Evolutionary conservation across 1,284 basidiomycete genomes (phyloP).

Genomic region (Boletus semigastroideus): DNA sequence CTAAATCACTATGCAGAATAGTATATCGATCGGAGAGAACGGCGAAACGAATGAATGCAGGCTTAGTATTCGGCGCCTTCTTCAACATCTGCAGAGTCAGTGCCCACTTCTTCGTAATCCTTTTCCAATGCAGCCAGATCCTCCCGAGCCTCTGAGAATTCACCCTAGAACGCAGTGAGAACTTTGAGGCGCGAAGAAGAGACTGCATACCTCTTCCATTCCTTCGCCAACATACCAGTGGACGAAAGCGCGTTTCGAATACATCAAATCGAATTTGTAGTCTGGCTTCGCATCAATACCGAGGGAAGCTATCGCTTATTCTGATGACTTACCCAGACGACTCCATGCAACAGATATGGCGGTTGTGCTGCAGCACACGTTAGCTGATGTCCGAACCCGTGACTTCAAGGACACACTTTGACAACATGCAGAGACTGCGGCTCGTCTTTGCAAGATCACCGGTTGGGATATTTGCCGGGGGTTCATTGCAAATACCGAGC

Average conservation of each 20-base stretch:
- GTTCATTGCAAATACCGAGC: conserved; percentile 97
- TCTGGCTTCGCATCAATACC: conserved; percentile 46
- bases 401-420: conserved; percentile 50
- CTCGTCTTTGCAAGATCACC: conserved; percentile 95
- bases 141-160: conserved; percentile 97
- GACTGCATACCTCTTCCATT: conserved; percentile 81
- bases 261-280: conserved; percentile 98
- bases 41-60: background rate
- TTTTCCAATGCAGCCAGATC: conserved; percentile 97
- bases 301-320: background rate
- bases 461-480: conserved; percentile 86
- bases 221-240: conserved; percentile 99
- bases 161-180: conserved; percentile 52
- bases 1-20: conserved; percentile 8
- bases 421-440: conserved; percentile 96
- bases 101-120: conserved; percentile 95
- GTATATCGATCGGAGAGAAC: conserved; percentile 2
- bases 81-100: conserved; percentile 85
- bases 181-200: background rate
- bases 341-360: conserved; percentile 95
- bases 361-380: conserved; percentile 64
- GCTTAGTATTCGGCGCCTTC: conserved; percentile 72
- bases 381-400: conserved; percentile 1
- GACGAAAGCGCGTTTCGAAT: conserved; percentile 95
- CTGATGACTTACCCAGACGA: conserved; percentile 63